Evolutionary conservation across 78 protist genomes (phyloP).

Genomic region (Dictyostelium intermedium): DNA sequence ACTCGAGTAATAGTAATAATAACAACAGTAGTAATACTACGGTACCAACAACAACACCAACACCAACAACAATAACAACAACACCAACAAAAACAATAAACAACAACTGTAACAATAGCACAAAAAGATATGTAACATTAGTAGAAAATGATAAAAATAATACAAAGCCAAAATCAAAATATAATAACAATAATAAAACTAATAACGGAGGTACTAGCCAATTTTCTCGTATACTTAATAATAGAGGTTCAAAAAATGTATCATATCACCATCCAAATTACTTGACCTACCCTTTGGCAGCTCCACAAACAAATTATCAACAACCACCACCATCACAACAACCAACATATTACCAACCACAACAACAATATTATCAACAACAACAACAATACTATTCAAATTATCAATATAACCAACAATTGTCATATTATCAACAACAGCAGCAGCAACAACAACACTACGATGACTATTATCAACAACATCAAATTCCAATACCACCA

Average conservation of each 20-base stretch:
- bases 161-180: not conserved
- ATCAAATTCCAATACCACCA: not conserved
- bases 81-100: not conserved
- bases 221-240: not conserved
- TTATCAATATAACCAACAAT: not conserved
- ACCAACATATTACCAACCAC: not conserved
- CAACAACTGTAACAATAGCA: slow-evolving; percentile 1
- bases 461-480: not conserved
- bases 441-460: not conserved
- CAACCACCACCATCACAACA: not conserved
- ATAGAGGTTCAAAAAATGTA: not conserved
- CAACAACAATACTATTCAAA: not conserved
- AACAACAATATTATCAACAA: not conserved
- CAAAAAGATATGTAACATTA: slow-evolving; percentile 6
- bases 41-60: not conserved
- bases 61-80: not conserved
- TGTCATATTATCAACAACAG: not conserved
- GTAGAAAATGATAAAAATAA: not conserved
- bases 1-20: not conserved
- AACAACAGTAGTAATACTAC: not conserved
- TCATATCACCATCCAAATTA: slow-evolving; percentile 1
- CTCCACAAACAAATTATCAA: not conserved
- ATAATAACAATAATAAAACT: not conserved
- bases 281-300: slow-evolving; percentile 7
- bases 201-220: not conserved